A percentile compares a stretch with the other conserved stretches of the same genome.
Conservation (phyloP, 1,284 basidiomycete genomes). For the Cryptococcus sp. region DNA sequence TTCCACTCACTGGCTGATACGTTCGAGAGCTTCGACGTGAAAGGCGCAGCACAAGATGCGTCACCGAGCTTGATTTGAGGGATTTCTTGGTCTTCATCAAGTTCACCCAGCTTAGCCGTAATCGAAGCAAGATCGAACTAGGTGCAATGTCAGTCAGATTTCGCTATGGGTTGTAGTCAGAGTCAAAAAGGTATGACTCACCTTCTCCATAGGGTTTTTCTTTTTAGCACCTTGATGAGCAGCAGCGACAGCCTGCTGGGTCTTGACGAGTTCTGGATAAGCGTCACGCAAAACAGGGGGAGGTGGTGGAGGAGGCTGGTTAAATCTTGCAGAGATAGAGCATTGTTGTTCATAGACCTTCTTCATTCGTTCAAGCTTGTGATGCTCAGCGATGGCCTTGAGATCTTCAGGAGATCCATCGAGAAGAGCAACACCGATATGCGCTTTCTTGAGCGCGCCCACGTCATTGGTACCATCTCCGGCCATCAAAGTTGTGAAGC, state of each 20-base stretch:
- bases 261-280: constrained; percentile 85
- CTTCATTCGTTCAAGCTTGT: constrained; percentile 82
- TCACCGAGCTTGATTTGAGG: constrained; percentile 97
- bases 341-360: constrained; percentile 94
- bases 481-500: constrained; percentile 91
- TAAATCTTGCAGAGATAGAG: constrained; percentile 81
- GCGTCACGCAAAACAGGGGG: constrained; percentile 78
- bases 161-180: not conserved
- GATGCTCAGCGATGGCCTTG: constrained; percentile 88
- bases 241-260: constrained; percentile 73
- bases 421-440: constrained; percentile 88
- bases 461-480: constrained; percentile 98
- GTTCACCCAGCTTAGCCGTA: constrained; percentile 83
- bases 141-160: constrained; percentile 1
- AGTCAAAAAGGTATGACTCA: constrained; percentile 44
- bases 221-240: constrained; percentile 66
- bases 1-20: constrained; percentile 77
- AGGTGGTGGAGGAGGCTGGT: constrained; percentile 86
- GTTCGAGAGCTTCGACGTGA: constrained; percentile 92
- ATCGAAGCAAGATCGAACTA: constrained; percentile 86
- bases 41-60: constrained; percentile 92
- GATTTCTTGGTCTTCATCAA: constrained; percentile 85
- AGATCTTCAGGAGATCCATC: constrained; percentile 89
- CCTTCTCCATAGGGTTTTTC: constrained; percentile 87
- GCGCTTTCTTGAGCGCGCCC: constrained; percentile 92